Evolutionary conservation across 257 asterid genomes (phyloP).

Genomic region (Penstemon eatonii): DNA sequence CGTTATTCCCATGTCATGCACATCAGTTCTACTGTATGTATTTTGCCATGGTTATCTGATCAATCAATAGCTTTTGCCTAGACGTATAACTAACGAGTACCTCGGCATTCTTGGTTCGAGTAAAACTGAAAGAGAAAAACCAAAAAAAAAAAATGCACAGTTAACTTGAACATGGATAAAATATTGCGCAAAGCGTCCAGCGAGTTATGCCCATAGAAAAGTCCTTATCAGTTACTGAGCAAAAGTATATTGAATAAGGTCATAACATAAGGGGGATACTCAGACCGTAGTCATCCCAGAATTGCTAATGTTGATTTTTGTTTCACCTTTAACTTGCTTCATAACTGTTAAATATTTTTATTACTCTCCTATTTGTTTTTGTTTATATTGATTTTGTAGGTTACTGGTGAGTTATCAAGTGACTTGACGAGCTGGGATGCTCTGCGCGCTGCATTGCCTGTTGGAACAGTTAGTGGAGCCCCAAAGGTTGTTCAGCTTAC

Average conservation of each 20-base stretch:
- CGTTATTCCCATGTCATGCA: conserved; percentile 99
- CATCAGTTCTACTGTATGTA: conserved; percentile 92
- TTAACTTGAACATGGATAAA: background rate
- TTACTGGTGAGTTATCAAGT: conserved; percentile 75
- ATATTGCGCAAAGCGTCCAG: background rate
- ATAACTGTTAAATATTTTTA: conserved; percentile 15
- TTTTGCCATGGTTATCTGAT: conserved; percentile 15
- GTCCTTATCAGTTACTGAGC: background rate
- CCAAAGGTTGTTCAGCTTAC: conserved; percentile 71
- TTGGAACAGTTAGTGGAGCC: conserved; percentile 99
- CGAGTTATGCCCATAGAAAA: too few species aligned
- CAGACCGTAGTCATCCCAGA: conserved; percentile 1
- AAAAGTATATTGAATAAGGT: too few species aligned
- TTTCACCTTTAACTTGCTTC: conserved; percentile 4
- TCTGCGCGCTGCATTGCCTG: conserved; percentile 95
- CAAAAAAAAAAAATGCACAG: background rate
- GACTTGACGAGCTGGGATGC: conserved; percentile 93
- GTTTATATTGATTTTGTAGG: conserved; percentile 49
- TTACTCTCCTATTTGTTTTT: background rate
- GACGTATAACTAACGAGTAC: background rate
- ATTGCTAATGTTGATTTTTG: background rate
- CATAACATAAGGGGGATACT: background rate
- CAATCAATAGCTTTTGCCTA: conserved; percentile 9
- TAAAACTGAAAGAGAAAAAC: background rate
- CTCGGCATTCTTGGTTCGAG: background rate